Base-by-base conservation (phyloP, 345 rosid species). In the Salix caprea region DNA sequence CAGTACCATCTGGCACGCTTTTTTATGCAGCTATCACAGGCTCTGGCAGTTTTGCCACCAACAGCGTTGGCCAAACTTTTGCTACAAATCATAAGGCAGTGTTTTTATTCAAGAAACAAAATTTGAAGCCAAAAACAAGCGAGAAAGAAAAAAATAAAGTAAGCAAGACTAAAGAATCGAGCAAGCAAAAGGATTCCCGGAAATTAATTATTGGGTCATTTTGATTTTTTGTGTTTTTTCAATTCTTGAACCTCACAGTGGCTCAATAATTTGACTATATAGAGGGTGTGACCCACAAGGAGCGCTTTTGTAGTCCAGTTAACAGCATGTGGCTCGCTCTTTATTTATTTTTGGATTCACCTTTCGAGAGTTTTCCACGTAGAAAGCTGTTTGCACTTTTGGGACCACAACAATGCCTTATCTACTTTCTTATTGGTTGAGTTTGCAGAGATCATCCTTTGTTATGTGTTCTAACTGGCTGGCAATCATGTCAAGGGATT, bases 1-100 rank as follows among this genome's bases (percentile, higher is more conserved):
- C 99, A 93, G 76, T 90, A 96, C 99, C 98, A 96, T 2, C 96
- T 84, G 0, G 99, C 98, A 3, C 96, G 84, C 81, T 83, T 86
- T 79, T 85, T 86, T 74, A 90, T 84, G 80, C 99, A 96, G 76
- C 85, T 87, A 70, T 96, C 98, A 65, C 99, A 96, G 2, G 97
- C 96, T 48, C 99, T 86, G 2, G 96, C 96, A 2, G 93, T 91
- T 81, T 89, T 96, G 39, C 91, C 99, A 34, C 90, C 91, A 36
- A 90, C 87, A 54, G 88, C 92, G 79, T 85, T 87, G 32, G 92
- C 96, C 9, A 86, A 77, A 39, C 79, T 84, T 80, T 85, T 93
- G 82, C 68, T 83, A 30, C 83, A 77, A 80, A 82, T 78, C 90
- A 84, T 85, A 4, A 39, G n/a, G 13, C 39, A 19, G 26, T 60